Percentiles rank a stretch among this genome's conserved stretches.
Conservation (phyloP, 192 early-diverging fungal species). For the Linnemannia hyalina region DNA sequence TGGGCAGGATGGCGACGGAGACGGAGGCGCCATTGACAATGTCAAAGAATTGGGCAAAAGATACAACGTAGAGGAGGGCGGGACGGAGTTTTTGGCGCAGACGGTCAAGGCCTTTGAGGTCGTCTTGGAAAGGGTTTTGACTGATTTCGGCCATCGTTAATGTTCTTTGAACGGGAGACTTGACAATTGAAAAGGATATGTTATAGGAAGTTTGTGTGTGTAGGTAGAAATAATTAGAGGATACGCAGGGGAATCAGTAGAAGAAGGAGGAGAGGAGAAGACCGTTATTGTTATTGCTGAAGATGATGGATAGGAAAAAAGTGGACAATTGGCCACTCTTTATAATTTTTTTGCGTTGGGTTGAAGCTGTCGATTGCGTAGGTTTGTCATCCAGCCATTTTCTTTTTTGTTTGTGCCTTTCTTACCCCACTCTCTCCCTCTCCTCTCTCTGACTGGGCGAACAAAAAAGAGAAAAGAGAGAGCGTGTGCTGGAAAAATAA, state of each 20-base stretch:
- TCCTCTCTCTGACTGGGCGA: not conserved
- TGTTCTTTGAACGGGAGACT: not conserved
- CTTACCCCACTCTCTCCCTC: not conserved
- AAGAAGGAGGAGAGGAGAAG: not conserved
- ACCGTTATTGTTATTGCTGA: not conserved
- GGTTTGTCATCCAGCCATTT: not conserved
- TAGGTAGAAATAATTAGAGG: too few species aligned
- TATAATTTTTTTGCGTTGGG: not conserved
- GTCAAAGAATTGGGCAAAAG: constrained; percentile 19
- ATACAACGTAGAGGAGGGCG: constrained; percentile 19
- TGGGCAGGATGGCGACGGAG: constrained; percentile 27
- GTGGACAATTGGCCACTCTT: not conserved
- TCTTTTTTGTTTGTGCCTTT: not conserved
- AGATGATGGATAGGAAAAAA: not conserved
- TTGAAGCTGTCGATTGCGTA: not conserved
- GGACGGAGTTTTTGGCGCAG: constrained; percentile 1
- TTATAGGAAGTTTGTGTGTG: too few species aligned
- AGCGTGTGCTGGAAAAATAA: not conserved
- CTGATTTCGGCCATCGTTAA: not conserved
- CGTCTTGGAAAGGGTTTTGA: not conserved
- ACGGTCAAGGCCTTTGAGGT: not conserved
- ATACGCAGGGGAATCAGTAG: not conserved
- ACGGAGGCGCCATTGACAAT: constrained; percentile 39
- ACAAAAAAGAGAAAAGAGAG: not conserved
- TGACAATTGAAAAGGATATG: not conserved